Percentiles rank a stretch among this genome's conserved stretches.
Evolutionary conservation across 2,329 filamentous ascomycete genomes (phyloP).

Genomic region (Penicillium sp.): DNA sequence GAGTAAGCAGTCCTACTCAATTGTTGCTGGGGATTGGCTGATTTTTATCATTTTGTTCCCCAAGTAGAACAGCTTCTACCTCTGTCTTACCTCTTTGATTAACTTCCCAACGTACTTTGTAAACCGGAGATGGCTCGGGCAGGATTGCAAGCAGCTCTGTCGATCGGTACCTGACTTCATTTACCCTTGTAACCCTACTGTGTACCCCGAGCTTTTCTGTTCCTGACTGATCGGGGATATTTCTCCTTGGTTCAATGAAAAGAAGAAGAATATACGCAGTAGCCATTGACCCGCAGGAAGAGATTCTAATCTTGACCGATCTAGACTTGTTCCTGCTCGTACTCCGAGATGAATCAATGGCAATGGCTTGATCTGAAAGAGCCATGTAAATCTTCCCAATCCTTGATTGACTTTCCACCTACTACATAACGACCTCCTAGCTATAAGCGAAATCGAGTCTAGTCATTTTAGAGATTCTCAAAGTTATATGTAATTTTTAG

Average conservation of each 20-base stretch:
- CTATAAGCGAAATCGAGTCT: neutral
- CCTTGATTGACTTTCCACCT: neutral
- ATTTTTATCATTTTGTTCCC: neutral
- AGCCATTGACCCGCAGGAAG: constrained; percentile 5
- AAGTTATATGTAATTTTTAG: no score
- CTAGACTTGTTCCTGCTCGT: constrained; percentile 23
- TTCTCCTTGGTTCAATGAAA: neutral
- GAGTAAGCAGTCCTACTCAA: constrained; percentile 1
- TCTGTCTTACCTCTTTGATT: no score
- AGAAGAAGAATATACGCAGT: constrained; percentile 3
- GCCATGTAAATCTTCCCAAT: constrained; percentile 4
- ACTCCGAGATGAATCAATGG: constrained; percentile 14
- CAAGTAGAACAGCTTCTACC: neutral
- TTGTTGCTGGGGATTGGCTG: neutral
- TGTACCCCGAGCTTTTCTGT: constrained; percentile 5
- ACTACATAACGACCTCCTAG: no score
- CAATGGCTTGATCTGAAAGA: neutral
- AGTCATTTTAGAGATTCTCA: no score
- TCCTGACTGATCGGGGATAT: constrained; percentile 10
- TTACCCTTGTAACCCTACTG: constrained; percentile 11
- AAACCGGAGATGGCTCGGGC: constrained; percentile 5
- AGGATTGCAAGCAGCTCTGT: constrained; percentile 4
- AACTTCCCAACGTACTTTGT: no score
- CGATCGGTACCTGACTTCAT: constrained; percentile 24
- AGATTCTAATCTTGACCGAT: constrained; percentile 23